Conservation (phyloP, 1,284 basidiomycete species). For the Ganoderma multipileum region DNA sequence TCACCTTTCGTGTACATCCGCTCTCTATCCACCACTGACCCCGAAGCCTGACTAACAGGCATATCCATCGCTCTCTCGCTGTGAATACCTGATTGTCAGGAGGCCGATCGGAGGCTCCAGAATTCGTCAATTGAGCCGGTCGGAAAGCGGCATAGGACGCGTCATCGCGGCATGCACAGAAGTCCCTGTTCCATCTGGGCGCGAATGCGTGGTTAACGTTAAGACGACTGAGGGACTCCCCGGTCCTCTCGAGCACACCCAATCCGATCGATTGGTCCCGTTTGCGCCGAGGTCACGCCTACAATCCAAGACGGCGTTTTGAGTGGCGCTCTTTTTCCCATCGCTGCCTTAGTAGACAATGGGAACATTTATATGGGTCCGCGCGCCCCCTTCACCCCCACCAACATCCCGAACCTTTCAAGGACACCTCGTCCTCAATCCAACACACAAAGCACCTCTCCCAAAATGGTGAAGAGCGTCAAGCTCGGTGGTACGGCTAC, state of each 20-base stretch:
- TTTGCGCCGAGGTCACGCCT: not conserved
- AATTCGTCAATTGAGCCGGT: not conserved
- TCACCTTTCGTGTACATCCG: no score
- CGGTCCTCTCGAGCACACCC: not conserved
- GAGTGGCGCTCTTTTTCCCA: not conserved
- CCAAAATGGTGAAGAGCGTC: constrained; percentile 2
- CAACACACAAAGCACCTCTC: not conserved
- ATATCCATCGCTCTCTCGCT: not conserved
- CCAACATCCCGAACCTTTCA: not conserved
- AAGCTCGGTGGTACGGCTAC: constrained; percentile 12
- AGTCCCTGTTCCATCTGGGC: not conserved
- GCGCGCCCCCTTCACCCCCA: not conserved
- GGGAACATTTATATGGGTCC: not conserved
- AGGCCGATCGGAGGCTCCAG: not conserved
- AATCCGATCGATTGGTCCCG: not conserved
- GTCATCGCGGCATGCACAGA: not conserved
- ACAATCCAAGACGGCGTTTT: not conserved
- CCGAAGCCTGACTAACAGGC: not conserved
- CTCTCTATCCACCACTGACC: not conserved
- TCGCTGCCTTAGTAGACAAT: not conserved
- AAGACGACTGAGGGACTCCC: not conserved
- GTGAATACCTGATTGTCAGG: not conserved
- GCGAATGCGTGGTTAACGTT: not conserved
- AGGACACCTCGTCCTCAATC: not conserved
- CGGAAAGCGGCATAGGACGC: not conserved